Evolutionary conservation across 2,329 filamentous ascomycete genomes (phyloP).

Genomic region (Aspergillus candidus): DNA sequence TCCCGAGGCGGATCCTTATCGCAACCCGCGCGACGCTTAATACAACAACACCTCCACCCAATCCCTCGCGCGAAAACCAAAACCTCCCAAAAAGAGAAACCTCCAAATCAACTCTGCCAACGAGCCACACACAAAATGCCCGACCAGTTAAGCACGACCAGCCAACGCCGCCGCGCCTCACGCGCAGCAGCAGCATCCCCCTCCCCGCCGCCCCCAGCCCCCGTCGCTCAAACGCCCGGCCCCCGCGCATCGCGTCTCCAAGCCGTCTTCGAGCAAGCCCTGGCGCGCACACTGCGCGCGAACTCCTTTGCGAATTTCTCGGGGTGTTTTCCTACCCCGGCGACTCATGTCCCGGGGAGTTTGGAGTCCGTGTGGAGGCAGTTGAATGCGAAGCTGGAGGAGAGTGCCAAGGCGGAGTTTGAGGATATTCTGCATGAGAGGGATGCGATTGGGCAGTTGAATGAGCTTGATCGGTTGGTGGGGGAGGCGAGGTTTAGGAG

Average conservation of each 20-base stretch:
- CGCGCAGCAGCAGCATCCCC: conserved; percentile 30
- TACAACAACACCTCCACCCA: too few species aligned
- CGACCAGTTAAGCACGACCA: conserved; percentile 6
- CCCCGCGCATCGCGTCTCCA: conserved; percentile 55
- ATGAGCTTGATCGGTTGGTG: conserved; percentile 56
- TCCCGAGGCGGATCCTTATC: too few species aligned
- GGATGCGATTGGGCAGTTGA: conserved; percentile 52
- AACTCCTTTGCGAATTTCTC: conserved; percentile 58
- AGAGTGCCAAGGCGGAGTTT: conserved; percentile 54
- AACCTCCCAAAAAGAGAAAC: too few species aligned
- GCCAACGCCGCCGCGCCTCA: conserved; percentile 10
- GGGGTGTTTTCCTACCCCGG: conserved; percentile 58
- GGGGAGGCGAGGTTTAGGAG: conserved; percentile 52
- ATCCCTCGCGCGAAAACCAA: too few species aligned
- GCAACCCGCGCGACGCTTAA: too few species aligned
- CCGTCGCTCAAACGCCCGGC: conserved; percentile 50
- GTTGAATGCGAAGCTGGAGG: conserved; percentile 53
- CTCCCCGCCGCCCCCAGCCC: conserved; percentile 49
- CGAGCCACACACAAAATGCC: neutral
- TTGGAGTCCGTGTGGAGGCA: conserved; percentile 54
- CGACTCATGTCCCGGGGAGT: conserved; percentile 50
- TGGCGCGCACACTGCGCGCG: conserved; percentile 54
- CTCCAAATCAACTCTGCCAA: neutral
- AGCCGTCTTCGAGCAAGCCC: conserved; percentile 55
- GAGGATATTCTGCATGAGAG: conserved; percentile 54